Base-by-base conservation (phyloP, 805 yeast genomes). In the Phaffomyces antillensis region DNA sequence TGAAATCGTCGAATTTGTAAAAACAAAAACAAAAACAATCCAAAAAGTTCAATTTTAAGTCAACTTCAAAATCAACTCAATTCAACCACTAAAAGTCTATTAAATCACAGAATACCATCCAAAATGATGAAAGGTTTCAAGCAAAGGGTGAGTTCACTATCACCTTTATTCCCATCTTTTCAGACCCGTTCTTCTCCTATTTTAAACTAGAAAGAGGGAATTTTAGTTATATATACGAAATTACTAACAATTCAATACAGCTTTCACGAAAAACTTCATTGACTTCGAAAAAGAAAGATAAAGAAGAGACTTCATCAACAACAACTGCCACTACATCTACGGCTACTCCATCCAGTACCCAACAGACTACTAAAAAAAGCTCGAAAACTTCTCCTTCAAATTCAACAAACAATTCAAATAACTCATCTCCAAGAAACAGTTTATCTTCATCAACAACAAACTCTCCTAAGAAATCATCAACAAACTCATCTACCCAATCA, bases 91-190 rank as follows among this genome's bases (percentile, higher is more conserved):
- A 11, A 10, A 5, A 28, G 13, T 28, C 30, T 9, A 28, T 5
- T 28, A 28, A 28, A 28, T 28, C 30, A 2, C 30, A 12, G 13
- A 13, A 28, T 28, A 12, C 11, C 30, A n/a, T 28, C 23, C 63
- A 77, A 71, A 56, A 81, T 81, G 87, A 81, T 81, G 86, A 81
- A 79, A 66, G 86, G 86, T 26, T 80, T 81, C 63, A 81, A 79
- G 58, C 84, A 81, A 58, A 68, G 79, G 58, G 71, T 71, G 37
- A n/a, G 57, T 51, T 7, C 5, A 20, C 5, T 4, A 20, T 30
- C 56, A 43, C 50, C 54, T n/a, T 8, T 11, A n/a, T 16, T 33
- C 8, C 16, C 23, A 2, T 10, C 13, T 11, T 28, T 28, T 10
- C 11, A 11, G 13, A 28, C 30, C 13, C 30, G 13, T 8, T 28